phyloP scores from a whole-genome alignment of 148 eudicot species.

The Chenopodium album region DNA sequence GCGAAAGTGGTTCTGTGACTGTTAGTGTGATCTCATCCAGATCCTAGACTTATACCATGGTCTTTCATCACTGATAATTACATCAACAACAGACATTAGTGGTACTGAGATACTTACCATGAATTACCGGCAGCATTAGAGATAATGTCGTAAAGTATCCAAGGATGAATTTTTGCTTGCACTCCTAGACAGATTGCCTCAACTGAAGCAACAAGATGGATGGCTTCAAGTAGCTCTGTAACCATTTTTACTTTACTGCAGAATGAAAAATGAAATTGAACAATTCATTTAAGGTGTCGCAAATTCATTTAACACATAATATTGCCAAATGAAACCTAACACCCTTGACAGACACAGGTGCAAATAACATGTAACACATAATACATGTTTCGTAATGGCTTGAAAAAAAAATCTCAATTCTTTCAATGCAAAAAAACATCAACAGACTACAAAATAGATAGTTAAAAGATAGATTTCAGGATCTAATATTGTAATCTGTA shows the following conservation, averaged over 20 bases:
- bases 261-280: slow-evolving; percentile 11
- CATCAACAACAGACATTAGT: not conserved
- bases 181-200: slow-evolving; percentile 95
- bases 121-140: slow-evolving; percentile 99
- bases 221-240: slow-evolving; percentile 77
- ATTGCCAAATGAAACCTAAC: not conserved
- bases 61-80: not conserved
- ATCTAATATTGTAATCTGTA: no score
- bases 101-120: slow-evolving; percentile 48
- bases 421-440: not conserved
- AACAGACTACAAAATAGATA: not conserved
- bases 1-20: no score
- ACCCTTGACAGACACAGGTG: not conserved
- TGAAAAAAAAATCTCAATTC: not conserved
- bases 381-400: not conserved
- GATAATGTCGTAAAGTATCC: slow-evolving; percentile 82
- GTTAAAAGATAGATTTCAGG: not conserved
- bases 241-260: slow-evolving; percentile 92
- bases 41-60: no score
- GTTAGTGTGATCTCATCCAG: no score
- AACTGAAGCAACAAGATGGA: slow-evolving; percentile 91
- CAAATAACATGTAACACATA: not conserved
- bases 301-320: not conserved
- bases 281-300: not conserved
- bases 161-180: slow-evolving; percentile 91